Evolutionary conservation across 2,329 filamentous ascomycete species (phyloP).

Genomic region (Paracoccidioides brasiliensis): DNA sequence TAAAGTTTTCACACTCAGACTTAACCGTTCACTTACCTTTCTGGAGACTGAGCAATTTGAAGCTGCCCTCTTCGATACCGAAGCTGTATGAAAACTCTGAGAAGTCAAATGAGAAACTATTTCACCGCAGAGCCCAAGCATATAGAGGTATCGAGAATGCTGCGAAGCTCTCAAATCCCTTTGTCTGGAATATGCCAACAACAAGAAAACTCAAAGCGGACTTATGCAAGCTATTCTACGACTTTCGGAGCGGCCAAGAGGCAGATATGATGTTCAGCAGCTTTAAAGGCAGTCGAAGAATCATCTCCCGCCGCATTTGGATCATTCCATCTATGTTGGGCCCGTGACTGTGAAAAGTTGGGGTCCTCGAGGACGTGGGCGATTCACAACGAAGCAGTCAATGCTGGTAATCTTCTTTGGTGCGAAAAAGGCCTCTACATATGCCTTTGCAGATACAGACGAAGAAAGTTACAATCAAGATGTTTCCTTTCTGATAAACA

Average conservation of each 20-base stretch:
- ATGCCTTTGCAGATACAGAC: conserved; percentile 22
- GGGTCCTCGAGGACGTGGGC: conserved; percentile 33
- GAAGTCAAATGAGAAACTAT: conserved; percentile 19
- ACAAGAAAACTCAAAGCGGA: conserved; percentile 18
- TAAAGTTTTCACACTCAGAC: conserved; percentile 20
- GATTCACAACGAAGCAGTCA: conserved; percentile 39
- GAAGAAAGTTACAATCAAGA: conserved; percentile 8
- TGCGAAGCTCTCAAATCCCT: conserved; percentile 25
- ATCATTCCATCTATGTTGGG: conserved; percentile 36
- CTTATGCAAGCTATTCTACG: conserved; percentile 18
- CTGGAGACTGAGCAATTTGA: conserved; percentile 18
- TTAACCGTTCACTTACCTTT: conserved; percentile 27
- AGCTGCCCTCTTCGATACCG: too few relatives aligned
- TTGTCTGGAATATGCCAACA: conserved; percentile 23
- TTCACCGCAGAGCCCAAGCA: conserved; percentile 35
- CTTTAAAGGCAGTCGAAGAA: conserved; percentile 19
- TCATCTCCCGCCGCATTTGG: conserved; percentile 30
- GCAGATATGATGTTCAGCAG: conserved; percentile 14
- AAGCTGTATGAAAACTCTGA: conserved; percentile 22
- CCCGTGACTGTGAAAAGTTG: conserved; percentile 32
- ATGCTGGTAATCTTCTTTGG: conserved; percentile 39
- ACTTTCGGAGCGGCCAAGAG: conserved; percentile 12
- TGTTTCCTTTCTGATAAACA: conserved; percentile 28
- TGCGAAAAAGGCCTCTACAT: conserved; percentile 44
- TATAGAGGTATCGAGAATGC: conserved; percentile 25